Base-by-base conservation (phyloP, 441 rosid genomes). In the Gossypium laxum region DNA sequence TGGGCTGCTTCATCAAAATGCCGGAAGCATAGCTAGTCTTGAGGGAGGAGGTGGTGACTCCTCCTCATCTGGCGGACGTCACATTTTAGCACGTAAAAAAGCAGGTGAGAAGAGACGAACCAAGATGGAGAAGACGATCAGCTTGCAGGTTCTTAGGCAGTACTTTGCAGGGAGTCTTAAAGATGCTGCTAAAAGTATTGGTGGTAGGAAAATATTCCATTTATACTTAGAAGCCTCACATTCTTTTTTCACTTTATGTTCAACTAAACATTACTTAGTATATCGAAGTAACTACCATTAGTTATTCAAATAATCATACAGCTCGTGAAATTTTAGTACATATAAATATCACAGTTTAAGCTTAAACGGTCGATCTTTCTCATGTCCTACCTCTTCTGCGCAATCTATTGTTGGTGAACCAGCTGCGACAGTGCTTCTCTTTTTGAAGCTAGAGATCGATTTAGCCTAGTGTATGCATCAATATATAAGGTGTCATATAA, bases 151-250 rank as follows among this genome's bases (percentile, higher is more conserved):
- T 73, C 97, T 91, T 57, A 84, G 83, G 58, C 96, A 88, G 55
- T 76, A 91, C 77, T 91, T 89, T 47, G 86, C 96, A 0, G 96
- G 97, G 67, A 91, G 96, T 82, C 96, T 91, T 69, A 89, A 91
- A 68, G 91, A 91, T 81, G 97, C 97, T 58, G 97, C 97, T 70
- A 88, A 88, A 78, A 87, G 87, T 67, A 84, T 91, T 80, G 96
- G 96, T 32, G 97, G 96, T 91, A 84, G 62, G 91, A 63, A 73
- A 59, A 64, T 70, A 41, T 26, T 58, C 66, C 60, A 19, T 72
- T 8, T 59, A 28, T 4, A 30, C 8, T 28, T 32, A 38, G 59
- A 75, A 26, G 38, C 51, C 26, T 54, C 32, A 19, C 54, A 64
- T 56, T 50, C 28, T 45, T 38, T 38, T 38, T 38, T 38, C 43